Evolutionary conservation across 345 rosid genomes (phyloP).

Genomic region (Crucihimalaya himalaica): DNA sequence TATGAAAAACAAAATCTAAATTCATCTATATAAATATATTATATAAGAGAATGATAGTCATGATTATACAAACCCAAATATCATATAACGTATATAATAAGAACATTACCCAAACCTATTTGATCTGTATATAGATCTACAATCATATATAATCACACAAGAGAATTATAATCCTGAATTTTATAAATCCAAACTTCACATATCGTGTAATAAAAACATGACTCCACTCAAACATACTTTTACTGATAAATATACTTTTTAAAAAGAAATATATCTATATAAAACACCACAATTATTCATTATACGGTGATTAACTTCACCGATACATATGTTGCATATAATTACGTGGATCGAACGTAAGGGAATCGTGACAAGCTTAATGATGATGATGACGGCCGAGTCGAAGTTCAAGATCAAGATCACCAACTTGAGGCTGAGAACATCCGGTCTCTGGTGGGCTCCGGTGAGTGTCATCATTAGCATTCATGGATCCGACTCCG

Average conservation of each 20-base stretch:
- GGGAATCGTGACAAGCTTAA: not conserved
- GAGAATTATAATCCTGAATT: not conserved
- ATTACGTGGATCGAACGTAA: slow-evolving; percentile 2
- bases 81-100: not conserved
- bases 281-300: not conserved
- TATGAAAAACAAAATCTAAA: too few species aligned
- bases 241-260: not conserved
- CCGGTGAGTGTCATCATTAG: slow-evolving; percentile 32
- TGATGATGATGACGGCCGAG: slow-evolving; percentile 53
- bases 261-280: too few species aligned
- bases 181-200: not conserved
- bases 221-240: not conserved
- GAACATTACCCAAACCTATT: slow-evolving; percentile 6
- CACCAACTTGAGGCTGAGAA: slow-evolving; percentile 46
- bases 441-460: slow-evolving; percentile 21
- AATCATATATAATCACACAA: not conserved
- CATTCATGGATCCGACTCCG: slow-evolving; percentile 42
- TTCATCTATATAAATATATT: too few species aligned
- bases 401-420: slow-evolving; percentile 86
- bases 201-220: not conserved
- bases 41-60: not conserved
- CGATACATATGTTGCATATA: not conserved
- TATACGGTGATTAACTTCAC: not conserved
- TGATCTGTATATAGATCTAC: too few species aligned
- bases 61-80: slow-evolving; percentile 9